phyloP scores from a whole-genome alignment of 768 basidiomycete genomes.

The Rhizopogon salebrosus region DNA sequence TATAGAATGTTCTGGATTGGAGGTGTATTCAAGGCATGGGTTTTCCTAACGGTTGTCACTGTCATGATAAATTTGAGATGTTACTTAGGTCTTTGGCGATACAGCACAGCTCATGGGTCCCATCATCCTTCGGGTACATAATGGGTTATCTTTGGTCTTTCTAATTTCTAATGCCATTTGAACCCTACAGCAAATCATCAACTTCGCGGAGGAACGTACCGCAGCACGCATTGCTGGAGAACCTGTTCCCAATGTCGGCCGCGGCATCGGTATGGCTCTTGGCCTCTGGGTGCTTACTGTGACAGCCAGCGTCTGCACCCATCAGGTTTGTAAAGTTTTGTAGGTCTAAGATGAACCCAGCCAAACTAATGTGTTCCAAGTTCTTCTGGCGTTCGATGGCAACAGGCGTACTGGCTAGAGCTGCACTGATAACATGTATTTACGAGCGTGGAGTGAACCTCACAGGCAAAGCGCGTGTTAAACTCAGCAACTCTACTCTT shows the following conservation, averaged over 20 bases:
- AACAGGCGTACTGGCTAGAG: slow-evolving; percentile 59
- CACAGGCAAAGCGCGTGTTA: slow-evolving; percentile 59
- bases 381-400: slow-evolving; percentile 72
- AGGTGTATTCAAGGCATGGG: slow-evolving; percentile 50
- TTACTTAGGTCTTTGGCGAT: slow-evolving; percentile 52
- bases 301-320: slow-evolving; percentile 49
- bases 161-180: not conserved
- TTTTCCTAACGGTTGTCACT: not conserved
- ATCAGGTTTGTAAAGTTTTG: slow-evolving; percentile 40
- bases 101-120: slow-evolving; percentile 59
- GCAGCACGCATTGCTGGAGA: slow-evolving; percentile 32
- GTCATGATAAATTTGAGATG: not conserved
- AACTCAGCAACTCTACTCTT: slow-evolving; percentile 54
- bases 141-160: not conserved
- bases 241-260: slow-evolving; percentile 37
- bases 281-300: slow-evolving; percentile 49
- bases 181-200: slow-evolving; percentile 46
- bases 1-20: slow-evolving; percentile 58
- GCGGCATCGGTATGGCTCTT: slow-evolving; percentile 55
- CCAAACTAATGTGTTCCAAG: slow-evolving; percentile 19
- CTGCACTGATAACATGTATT: slow-evolving; percentile 62
- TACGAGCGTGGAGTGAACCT: slow-evolving; percentile 67
- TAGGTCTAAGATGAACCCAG: not conserved
- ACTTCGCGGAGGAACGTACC: slow-evolving; percentile 47
- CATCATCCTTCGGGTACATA: slow-evolving; percentile 48